A percentile compares a stretch with the other conserved stretches of the same genome.
Evolutionary conservation across 257 asterid species (phyloP).

Genomic region (Mentha longifolia): DNA sequence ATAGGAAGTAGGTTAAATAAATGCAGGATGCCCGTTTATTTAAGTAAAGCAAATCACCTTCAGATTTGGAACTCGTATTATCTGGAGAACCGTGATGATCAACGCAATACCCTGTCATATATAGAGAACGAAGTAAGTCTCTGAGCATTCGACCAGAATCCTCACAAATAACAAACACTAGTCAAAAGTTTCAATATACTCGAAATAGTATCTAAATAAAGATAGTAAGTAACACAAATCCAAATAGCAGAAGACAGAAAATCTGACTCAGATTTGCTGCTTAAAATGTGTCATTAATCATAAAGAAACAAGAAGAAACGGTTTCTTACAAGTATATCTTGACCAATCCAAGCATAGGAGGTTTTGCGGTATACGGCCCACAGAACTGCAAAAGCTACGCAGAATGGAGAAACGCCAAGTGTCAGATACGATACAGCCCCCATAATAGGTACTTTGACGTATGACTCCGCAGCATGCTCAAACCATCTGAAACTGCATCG

Average conservation of each 20-base stretch:
- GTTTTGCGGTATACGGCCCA: conserved; percentile 88
- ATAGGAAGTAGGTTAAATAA: neutral
- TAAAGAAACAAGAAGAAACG: conserved; percentile 15
- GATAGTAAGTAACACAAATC: conserved; percentile 9
- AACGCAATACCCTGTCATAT: conserved; percentile 83
- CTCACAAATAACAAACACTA: neutral
- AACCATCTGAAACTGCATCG: conserved; percentile 91
- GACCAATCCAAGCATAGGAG: conserved; percentile 97
- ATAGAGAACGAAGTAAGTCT: conserved; percentile 23
- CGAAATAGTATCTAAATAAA: conserved; percentile 1
- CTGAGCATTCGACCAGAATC: neutral
- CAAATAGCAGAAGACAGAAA: neutral
- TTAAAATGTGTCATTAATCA: neutral
- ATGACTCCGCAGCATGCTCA: conserved; percentile 69
- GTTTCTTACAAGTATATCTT: conserved; percentile 89
- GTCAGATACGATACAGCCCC: conserved; percentile 91
- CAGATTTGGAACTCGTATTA: conserved; percentile 87
- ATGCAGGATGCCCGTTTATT: neutral
- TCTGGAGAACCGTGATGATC: conserved; percentile 94
- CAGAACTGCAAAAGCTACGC: conserved; percentile 81
- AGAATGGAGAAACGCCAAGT: conserved; percentile 85
- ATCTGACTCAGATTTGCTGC: neutral
- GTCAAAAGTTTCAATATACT: neutral
- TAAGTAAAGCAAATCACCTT: conserved; percentile 55
- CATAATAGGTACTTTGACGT: conserved; percentile 71